Evolutionary conservation across 2,329 filamentous ascomycete species (phyloP).

Genomic region (Cladophialophora exuberans): DNA sequence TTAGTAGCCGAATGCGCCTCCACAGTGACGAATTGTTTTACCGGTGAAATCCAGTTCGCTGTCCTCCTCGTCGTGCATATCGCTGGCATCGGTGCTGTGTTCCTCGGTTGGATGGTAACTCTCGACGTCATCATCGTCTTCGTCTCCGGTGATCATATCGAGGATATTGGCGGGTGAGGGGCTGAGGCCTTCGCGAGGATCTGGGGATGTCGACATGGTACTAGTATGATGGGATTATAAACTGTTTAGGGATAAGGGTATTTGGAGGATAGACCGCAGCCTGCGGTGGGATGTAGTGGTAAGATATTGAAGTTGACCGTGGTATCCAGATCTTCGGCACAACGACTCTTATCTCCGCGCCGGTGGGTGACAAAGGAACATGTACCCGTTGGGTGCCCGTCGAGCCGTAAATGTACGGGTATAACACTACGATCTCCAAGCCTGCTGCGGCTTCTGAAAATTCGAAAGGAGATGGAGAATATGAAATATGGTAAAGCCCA

Average conservation of each 20-base stretch:
- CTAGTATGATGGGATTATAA: background rate
- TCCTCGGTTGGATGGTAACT: constrained; percentile 25
- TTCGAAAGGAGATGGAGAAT: no score
- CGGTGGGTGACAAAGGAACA: background rate
- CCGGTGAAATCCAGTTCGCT: constrained; percentile 27
- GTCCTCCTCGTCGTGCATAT: constrained; percentile 19
- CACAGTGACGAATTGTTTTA: constrained; percentile 3
- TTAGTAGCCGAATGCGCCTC: background rate
- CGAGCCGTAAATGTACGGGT: background rate
- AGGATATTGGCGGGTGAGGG: constrained; percentile 27
- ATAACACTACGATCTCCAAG: no score
- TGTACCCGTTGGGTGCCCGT: background rate
- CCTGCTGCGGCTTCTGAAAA: no score
- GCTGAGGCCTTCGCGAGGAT: constrained; percentile 27
- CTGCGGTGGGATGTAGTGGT: constrained; percentile 1
- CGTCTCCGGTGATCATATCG: constrained; percentile 28
- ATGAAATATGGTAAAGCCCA: no score
- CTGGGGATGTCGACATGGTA: constrained; percentile 27
- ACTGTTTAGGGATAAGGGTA: background rate
- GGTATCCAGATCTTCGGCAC: no score
- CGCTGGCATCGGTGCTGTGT: constrained; percentile 22
- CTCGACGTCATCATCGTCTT: constrained; percentile 32
- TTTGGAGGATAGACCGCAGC: background rate
- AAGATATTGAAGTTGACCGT: constrained; percentile 10
- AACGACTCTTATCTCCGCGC: constrained; percentile 11